Conservation (phyloP, 129 eudicot genomes). For the Flaveria robusta region DNA sequence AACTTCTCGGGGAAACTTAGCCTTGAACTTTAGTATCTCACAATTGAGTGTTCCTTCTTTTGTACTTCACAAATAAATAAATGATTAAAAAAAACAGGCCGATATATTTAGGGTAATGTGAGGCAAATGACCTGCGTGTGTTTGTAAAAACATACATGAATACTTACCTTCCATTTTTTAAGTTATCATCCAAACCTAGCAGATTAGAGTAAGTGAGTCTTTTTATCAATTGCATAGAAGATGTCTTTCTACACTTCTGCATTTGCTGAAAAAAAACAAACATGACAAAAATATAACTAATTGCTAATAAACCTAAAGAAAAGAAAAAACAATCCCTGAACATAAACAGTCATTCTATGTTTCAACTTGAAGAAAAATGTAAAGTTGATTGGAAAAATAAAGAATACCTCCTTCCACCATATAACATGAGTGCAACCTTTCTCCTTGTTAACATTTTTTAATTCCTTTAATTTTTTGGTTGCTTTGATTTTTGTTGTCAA, state of each 20-base stretch:
- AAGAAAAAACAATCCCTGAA: neutral
- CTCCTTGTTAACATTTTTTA: slow-evolving; percentile 41
- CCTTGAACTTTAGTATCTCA: slow-evolving; percentile 86
- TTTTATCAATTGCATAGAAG: slow-evolving; percentile 62
- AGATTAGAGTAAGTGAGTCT: slow-evolving; percentile 71
- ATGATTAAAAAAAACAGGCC: neutral
- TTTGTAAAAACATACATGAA: slow-evolving; percentile 9
- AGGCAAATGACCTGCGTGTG: neutral
- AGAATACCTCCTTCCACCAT: slow-evolving; percentile 95
- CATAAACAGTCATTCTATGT: slow-evolving; percentile 11
- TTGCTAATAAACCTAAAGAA: neutral
- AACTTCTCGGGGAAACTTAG: slow-evolving; percentile 98
- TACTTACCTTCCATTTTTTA: slow-evolving; percentile 74
- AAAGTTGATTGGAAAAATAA: slow-evolving; percentile 16
- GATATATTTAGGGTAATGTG: neutral
- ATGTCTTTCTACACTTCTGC: slow-evolving; percentile 72
- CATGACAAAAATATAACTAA: neutral
- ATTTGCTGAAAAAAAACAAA: slow-evolving; percentile 61
- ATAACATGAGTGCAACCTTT: slow-evolving; percentile 61
- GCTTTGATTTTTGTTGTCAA: slow-evolving; percentile 46
- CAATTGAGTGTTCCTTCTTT: slow-evolving; percentile 90
- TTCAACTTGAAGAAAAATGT: slow-evolving; percentile 8
- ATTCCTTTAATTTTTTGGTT: slow-evolving; percentile 42
- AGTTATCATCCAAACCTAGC: slow-evolving; percentile 75
- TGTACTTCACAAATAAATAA: slow-evolving; percentile 44